Evolutionary conservation across 2,329 filamentous ascomycete genomes (phyloP).

Genomic region (Penicillium griseofulvum): DNA sequence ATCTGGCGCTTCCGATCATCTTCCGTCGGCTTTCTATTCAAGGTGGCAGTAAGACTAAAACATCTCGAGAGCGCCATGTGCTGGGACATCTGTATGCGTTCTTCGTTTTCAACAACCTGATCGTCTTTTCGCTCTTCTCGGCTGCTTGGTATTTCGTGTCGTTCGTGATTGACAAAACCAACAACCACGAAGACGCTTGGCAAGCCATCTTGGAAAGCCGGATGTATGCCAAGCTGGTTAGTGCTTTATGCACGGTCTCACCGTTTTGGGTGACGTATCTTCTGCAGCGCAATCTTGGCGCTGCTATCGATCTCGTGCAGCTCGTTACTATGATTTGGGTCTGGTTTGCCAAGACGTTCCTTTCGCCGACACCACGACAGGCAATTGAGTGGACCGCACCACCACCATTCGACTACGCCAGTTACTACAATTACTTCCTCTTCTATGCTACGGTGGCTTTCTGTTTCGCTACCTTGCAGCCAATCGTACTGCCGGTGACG

Average conservation of each 20-base stretch:
- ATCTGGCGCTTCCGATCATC: conserved; percentile 81
- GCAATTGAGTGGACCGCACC: conserved; percentile 91
- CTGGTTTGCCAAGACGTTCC: conserved; percentile 80
- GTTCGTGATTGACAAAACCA: conserved; percentile 60
- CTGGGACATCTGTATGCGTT: conserved; percentile 88
- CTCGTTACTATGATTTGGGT: conserved; percentile 79
- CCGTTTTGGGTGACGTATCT: conserved; percentile 94
- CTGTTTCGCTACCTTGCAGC: conserved; percentile 80
- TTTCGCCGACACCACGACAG: conserved; percentile 83
- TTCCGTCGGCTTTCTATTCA: conserved; percentile 82
- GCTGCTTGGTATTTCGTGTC: conserved; percentile 73
- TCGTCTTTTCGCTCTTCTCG: conserved; percentile 91
- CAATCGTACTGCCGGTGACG: conserved; percentile 78
- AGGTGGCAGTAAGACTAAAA: conserved; percentile 88
- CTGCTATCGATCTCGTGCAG: conserved; percentile 90
- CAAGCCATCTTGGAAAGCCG: conserved; percentile 64
- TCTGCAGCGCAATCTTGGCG: conserved; percentile 86
- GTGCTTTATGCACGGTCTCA: conserved; percentile 76
- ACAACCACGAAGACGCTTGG: conserved; percentile 62
- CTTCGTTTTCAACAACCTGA: conserved; percentile 94
- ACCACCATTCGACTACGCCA: conserved; percentile 88
- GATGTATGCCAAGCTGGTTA: conserved; percentile 64
- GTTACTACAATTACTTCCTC: conserved; percentile 97
- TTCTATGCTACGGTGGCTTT: conserved; percentile 90
- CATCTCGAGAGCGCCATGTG: conserved; percentile 86